Evolutionary conservation across 2,329 filamentous ascomycete genomes (phyloP), one percentile per base, ranked within the genome.

Genomic region (Paraphoma chrysanthemicola): DNA sequence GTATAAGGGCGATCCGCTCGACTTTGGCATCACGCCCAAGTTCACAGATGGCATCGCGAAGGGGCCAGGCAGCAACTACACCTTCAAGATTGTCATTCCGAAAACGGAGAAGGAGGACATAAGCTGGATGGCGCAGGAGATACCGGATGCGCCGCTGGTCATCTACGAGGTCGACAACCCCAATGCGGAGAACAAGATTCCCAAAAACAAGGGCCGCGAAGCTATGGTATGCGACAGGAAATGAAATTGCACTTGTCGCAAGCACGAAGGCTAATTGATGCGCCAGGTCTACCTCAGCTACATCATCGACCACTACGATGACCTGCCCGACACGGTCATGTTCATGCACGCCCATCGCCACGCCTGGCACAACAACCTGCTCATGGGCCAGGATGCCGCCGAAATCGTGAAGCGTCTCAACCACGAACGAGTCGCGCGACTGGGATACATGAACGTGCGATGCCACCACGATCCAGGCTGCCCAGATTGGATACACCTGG

Each of bases 251-350:
- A 3, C 5, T n/a, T 8, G 11, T n/a, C 11, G 28, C 4, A n/a
- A 4, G 41, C 16, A 38, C 14, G 44, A 49, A 56, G 8, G 55
- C 56, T 65, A 49, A 63, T 33, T 6, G 6, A 23, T 7, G 16
- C 48, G 36, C 41, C 53, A 76, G 73, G 72, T 75, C 44, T 88
- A 88, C 69, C 77, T 88, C 46, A 84, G 84, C 43, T 88, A 85
- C 71, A 83, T 88, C 58, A 85, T 88, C 68, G 85, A 88, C 60
- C 80, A 86, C 68, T 89, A 88, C 71, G 77, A 87, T 43, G 73
- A 81, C 11, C 79, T 88, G 2, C 80, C 85, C 1, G 86, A 88
- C 62, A 80, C 86, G 17, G 77, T 82, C 43, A 80, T 87, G 48
- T 88, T 88, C 73, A 83, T 86, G 77, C 86, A 88, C 71, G 80